Base-by-base conservation (phyloP, 164 flowering plant genomes). In the Kalanchoe fedtschenkoi region DNA sequence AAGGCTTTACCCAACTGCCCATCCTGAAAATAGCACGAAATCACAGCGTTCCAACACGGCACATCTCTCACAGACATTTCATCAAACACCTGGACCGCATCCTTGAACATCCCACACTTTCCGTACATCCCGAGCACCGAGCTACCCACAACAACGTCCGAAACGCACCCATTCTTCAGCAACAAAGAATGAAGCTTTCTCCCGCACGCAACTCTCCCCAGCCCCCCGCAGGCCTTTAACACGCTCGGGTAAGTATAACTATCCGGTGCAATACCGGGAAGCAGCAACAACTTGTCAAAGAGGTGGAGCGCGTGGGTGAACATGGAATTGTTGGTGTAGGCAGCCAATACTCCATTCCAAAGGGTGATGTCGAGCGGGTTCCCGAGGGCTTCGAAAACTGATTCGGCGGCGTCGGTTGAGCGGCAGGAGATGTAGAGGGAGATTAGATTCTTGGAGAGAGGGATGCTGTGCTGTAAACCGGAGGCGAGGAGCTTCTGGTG, bases 41-140 rank as follows among this genome's bases (percentile, higher is more conserved):
- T 77, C 62, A 86, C 78, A 13, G 72, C 66, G 68, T 87, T 87
- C 95, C 95, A 87, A 61, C 81, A 72, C 0, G 81, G 75, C 58
- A 80, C 83, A 65, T 88, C 91, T 72, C 81, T 81, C 7, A 72
- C 76, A 58, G 79, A 71, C 79, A 81, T 77, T 80, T 83, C 82
- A 66, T 85, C 77, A 38, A 87, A 87, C 80, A 81, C 4, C 46
- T 62, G 55, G 0, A 70, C 38, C 5, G 86, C 83, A 43, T 19
- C 30, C 2, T 58, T 75, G 63, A 80, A 79, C 38, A 47, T n/a
- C 30, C 70, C 64, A 65, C 84, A 83, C 57, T 82, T 83, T 0
- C 83, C 89, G 76, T 82, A 83, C 76, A 81, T 66, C 0, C 80
- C 73, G 13, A 78, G 70, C 2, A 76, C 53, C 64, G 86, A 73